Base-by-base conservation (phyloP, 164 flowering plant genomes). In the Cinnamomum chago region DNA sequence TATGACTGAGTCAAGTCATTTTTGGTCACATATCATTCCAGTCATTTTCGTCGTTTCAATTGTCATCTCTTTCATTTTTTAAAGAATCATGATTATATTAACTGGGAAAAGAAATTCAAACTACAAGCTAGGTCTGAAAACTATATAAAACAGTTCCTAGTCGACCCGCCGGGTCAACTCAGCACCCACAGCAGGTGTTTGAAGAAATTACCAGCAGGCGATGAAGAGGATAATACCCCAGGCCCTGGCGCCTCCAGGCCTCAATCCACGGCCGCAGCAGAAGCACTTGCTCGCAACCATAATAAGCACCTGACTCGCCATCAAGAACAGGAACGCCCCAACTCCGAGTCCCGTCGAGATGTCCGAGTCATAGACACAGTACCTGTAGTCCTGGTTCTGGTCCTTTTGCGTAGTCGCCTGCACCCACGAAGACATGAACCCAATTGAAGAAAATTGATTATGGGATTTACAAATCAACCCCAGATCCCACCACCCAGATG, bases 321-420 rank as follows among this genome's bases (percentile, higher is more conserved):
- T 15, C 72, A 93, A 93, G 76, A 92, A 85, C 71, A 92, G 71
- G 58, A 95, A 85, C 25, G 99, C 89, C 6, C 97, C 97, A 30
- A 86, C 88, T 5, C 97, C 99, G 52, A 78, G 78, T 28, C 98
- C 95, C 1, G 98, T 90, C 10, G 99, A 71, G 50, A 91, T 90
- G 79, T 95, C 99, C 0, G 94, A 89, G 80, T 90, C 95, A 80
- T 95, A 94, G 30, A 82, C 83, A 72, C 98, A 94, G 78, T 85
- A 88, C 70, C 67, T 83, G 74, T 89, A 88, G 2, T 85, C 6
- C 40, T 47, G 17, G 0, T 84, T 86, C 2, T 33, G 2, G 70
- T 90, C 94, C 3, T 28, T 22, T 3, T 67, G 69, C 23, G 85
- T 60, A 1, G 50, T 74, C 17, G 90, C 97, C 97, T 91, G 91